These are phyloP conservation scores for Septoria linicola DNA, from an alignment of 2,329 filamentous ascomycete genomes.

Conservation along the genomic window DNA sequence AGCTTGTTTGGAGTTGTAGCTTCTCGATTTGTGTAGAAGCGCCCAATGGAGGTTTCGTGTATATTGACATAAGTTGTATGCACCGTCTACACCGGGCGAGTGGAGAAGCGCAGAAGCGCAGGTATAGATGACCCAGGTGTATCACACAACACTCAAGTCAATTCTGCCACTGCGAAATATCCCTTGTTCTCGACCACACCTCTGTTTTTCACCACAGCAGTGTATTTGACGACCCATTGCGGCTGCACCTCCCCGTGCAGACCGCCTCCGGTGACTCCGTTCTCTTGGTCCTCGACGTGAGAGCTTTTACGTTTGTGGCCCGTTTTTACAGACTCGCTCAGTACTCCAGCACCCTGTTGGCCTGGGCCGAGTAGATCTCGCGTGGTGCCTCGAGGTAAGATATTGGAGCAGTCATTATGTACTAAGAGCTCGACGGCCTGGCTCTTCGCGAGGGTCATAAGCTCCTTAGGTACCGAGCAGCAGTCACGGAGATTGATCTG, in stretches of 20 bases:
- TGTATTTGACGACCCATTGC: conserved; percentile 97
- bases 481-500: conserved; percentile 97
- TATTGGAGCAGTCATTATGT: conserved; percentile 90
- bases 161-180: conserved; percentile 83
- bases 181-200: conserved; percentile 98
- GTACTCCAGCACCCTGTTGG: conserved; percentile 69
- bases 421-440: conserved; percentile 84
- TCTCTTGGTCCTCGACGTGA: conserved; percentile 40
- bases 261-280: conserved; percentile 63
- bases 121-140: too few species aligned
- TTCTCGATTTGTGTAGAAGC: too few species aligned
- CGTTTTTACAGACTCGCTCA: conserved; percentile 55
- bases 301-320: conserved; percentile 45
- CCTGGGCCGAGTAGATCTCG: conserved; percentile 77
- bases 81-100: too few species aligned
- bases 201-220: conserved; percentile 86
- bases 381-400: conserved; percentile 80
- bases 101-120: too few species aligned
- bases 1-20: too few species aligned
- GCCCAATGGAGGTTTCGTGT: too few species aligned
- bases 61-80: too few species aligned
- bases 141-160: conserved; percentile 7
- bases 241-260: conserved; percentile 77
- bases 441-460: conserved; percentile 79
- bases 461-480: conserved; percentile 87